Evolutionary conservation across 495 filamentous ascomycete species (phyloP), one percentile per base, ranked within the genome.

Genomic region (Chaetomium fimeti): DNA sequence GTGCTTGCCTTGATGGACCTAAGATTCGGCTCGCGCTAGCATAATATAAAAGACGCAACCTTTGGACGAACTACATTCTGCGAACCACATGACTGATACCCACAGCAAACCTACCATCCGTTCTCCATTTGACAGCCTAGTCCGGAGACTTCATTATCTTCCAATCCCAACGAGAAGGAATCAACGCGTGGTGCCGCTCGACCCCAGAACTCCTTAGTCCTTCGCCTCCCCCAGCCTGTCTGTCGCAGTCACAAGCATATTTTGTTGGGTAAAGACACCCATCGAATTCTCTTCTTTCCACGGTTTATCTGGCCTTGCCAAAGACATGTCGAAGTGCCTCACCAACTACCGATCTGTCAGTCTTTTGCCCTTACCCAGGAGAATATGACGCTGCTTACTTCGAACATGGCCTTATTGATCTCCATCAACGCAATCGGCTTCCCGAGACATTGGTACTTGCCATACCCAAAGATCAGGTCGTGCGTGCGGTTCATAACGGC

Each of bases 1-100:
- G 20, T 85, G 83, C 63, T 52, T 73, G 49, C 67, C 67, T 3
- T 68, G 51, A 66, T 11, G 16, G 55, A 38, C 3, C 15, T 27
- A 36, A 18, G 16, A 15, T 9, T 54, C 12, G 1, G 7, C 18
- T 32, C n/a, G 3, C 5, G 16, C 25, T 28, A 27, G 28, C 13
- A 27, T 51, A 9, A 47, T n/a, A 22, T 47, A 20, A 47, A 22
- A 47, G 18, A 47, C 43, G 43, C 18, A 20, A n/a, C 4, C 11
- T 40, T 3, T 11, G 38, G 2, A 20, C n/a, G 29, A 32, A 36
- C 32, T 36, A 36, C 8, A 11, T 36, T 1, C 32, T 11, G 5
- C 32, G 1, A 11, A 11, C 32, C 8, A 36, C 32, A 5, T 36
- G 6, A 36, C 12, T 32, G 3, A 32, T 32, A 32, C 3, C 29